Conservation (phyloP, 2,329 filamentous ascomycete species). For the Thelonectria rubi region DNA sequence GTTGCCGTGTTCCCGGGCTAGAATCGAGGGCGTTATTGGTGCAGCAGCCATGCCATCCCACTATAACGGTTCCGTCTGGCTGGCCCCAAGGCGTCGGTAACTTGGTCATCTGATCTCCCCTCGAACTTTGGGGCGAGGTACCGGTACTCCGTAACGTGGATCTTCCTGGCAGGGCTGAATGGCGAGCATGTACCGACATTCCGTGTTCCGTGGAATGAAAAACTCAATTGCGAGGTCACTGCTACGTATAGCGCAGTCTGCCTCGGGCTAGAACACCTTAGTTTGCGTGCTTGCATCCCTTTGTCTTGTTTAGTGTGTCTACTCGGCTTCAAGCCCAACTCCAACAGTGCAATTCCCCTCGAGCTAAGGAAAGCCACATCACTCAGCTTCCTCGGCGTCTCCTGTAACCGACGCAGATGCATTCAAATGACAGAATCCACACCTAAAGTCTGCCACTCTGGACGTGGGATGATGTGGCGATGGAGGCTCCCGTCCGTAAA, state of each 20-base stretch:
- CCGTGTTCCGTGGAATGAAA: not conserved
- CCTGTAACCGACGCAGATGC: not conserved
- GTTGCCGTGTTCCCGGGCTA: not conserved
- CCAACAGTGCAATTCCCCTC: not conserved
- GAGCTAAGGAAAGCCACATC: not conserved
- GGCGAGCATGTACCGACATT: not conserved
- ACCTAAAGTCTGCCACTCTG: not conserved
- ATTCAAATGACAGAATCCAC: not conserved
- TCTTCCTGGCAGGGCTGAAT: not conserved
- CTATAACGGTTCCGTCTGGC: too few species aligned
- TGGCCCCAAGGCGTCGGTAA: not conserved
- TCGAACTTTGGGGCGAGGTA: not conserved
- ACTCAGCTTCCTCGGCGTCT: not conserved
- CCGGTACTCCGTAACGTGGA: too few species aligned
- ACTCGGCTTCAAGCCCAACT: not conserved
- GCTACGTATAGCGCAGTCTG: not conserved
- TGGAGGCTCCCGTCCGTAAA: not conserved
- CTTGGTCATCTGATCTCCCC: not conserved
- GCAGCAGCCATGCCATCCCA: too few species aligned
- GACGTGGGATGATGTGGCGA: not conserved
- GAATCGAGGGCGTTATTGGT: not conserved
- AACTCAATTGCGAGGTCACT: not conserved
- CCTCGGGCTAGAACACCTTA: not conserved
- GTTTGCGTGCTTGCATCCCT: not conserved
- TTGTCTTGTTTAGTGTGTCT: not conserved